Conservation (phyloP, 169 alveolate species). For the Toxoplasma gondii region DNA sequence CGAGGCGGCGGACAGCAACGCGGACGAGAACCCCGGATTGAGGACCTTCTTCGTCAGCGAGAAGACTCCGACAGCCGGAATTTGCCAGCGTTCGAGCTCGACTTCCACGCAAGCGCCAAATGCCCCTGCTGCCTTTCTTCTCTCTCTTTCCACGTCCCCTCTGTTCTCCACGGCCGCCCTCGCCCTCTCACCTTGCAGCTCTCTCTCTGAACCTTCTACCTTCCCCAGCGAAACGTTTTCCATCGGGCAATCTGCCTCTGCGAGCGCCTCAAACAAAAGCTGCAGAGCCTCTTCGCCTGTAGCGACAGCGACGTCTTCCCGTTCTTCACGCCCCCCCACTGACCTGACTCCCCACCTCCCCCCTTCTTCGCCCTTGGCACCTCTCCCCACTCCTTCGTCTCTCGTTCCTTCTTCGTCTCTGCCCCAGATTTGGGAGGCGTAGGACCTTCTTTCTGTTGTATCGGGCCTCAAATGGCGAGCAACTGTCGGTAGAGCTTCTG, state of each 20-base stretch:
- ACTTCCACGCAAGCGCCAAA: neutral
- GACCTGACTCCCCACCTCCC: neutral
- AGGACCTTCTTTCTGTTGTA: neutral
- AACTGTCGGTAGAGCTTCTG: neutral
- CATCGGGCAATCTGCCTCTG: neutral
- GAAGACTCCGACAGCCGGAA: slow-evolving; percentile 17
- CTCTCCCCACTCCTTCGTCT: no score
- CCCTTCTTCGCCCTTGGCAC: no score
- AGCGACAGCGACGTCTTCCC: neutral
- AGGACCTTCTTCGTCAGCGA: slow-evolving; percentile 25
- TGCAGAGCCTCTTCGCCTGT: neutral
- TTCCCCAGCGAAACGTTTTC: no score
- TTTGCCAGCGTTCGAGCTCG: neutral
- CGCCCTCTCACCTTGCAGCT: no score
- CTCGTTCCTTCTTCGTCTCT: neutral
- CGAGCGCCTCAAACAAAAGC: neutral
- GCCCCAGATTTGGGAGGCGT: neutral
- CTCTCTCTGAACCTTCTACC: no score
- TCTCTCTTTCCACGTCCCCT: neutral
- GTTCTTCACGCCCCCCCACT: neutral
- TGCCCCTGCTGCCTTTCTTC: neutral
- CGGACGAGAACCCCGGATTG: neutral
- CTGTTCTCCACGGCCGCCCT: no score
- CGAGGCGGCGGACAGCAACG: neutral
- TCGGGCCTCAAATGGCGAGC: neutral